Evolutionary conservation across 2,329 filamentous ascomycete genomes (phyloP).

Genomic region (Periconia digitata): DNA sequence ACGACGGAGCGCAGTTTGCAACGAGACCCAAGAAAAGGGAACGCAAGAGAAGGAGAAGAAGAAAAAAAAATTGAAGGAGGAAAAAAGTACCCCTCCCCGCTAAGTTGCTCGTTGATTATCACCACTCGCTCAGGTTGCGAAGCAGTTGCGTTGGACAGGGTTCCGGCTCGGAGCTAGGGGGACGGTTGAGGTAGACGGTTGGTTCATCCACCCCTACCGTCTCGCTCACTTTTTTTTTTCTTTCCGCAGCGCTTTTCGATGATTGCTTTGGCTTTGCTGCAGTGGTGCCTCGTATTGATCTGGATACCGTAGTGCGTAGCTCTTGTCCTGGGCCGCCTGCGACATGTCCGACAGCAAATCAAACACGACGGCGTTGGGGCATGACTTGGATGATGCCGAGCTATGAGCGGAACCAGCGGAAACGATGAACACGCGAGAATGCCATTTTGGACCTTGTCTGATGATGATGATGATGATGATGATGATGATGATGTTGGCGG

Average conservation of each 20-base stretch:
- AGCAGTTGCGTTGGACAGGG: slow-evolving; percentile 39
- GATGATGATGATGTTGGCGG: neutral
- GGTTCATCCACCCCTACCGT: slow-evolving; percentile 21
- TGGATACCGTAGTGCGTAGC: slow-evolving; percentile 24
- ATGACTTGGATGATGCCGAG: neutral
- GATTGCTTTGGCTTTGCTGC: slow-evolving; percentile 13
- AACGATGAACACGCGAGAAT: slow-evolving; percentile 24
- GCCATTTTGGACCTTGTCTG: slow-evolving; percentile 31
- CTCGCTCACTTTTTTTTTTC: slow-evolving; percentile 11
- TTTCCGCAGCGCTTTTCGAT: neutral
- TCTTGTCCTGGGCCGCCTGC: slow-evolving; percentile 14
- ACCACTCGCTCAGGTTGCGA: slow-evolving; percentile 35
- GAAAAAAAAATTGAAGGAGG: slow-evolving; percentile 8
- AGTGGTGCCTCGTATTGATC: slow-evolving; percentile 30
- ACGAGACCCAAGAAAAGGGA: too few species aligned
- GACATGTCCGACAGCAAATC: slow-evolving; percentile 16
- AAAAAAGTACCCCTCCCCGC: neutral
- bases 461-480: slow-evolving; percentile 19
- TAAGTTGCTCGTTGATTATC: slow-evolving; percentile 38
- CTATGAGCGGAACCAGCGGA: slow-evolving; percentile 20
- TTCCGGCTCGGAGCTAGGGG: slow-evolving; percentile 38
- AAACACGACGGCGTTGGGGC: slow-evolving; percentile 24
- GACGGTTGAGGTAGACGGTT: slow-evolving; percentile 37
- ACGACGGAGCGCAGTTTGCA: slow-evolving; percentile 35
- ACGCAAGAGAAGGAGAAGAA: too few species aligned